phyloP scores from a whole-genome alignment of 257 asterid species.

The Nicotiana undulata region DNA sequence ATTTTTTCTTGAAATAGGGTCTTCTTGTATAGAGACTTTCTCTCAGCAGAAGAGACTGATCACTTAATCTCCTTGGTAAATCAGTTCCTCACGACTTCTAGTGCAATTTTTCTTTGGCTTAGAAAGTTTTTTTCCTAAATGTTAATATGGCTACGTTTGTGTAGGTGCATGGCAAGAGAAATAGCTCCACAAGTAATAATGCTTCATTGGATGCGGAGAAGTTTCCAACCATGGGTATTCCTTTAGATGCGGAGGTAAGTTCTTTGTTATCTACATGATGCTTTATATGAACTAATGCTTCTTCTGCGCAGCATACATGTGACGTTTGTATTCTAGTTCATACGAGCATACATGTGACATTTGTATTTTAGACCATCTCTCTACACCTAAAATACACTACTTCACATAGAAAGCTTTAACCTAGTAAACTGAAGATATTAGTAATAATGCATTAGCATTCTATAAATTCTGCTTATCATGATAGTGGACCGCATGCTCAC shows the following conservation, averaged over 20 bases:
- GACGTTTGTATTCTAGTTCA: not conserved
- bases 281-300: not conserved
- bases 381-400: not conserved
- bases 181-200: conserved; percentile 4
- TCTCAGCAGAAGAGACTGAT: conserved; percentile 74
- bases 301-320: not conserved
- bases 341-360: not conserved
- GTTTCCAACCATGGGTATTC: conserved; percentile 18
- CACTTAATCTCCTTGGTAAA: conserved; percentile 55
- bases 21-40: conserved; percentile 59
- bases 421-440: not conserved
- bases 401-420: not conserved
- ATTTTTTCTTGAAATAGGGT: conserved; percentile 49
- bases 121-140: not conserved
- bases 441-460: not conserved
- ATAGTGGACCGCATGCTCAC: not conserved
- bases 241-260: conserved; percentile 35
- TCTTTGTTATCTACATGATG: conserved; percentile 8
- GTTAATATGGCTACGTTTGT: not conserved
- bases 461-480: not conserved
- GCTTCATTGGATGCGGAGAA: conserved; percentile 17
- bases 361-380: not conserved
- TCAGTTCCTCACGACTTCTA: conserved; percentile 6
- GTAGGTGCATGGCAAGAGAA: conserved; percentile 32
- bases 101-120: not conserved